Base-by-base conservation (phyloP, 2,329 filamentous ascomycete species). In the Myotisia sp. region DNA sequence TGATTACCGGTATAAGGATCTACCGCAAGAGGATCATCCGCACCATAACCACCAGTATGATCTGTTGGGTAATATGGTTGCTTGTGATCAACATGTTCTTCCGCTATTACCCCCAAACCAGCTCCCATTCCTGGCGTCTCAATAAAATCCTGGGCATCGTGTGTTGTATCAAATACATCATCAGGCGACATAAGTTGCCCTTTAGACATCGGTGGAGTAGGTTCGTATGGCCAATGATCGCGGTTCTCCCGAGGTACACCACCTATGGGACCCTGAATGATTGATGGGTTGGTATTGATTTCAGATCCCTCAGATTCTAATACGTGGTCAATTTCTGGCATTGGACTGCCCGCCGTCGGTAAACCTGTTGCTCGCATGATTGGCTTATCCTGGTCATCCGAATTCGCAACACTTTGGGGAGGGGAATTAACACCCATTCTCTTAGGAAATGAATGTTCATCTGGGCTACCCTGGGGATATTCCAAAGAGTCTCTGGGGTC, bases 261-360 rank as follows among this genome's bases (percentile, higher is more conserved):
- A 33, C 73, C 76, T 32, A 79, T 70, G 1, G 76, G 77, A 12
- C 80, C 83, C 44, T 85, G 71, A 26, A 92, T 74, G 32, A 86
- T 68, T 0, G 86, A 93, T 2, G 84, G 84, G 50, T 92, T 92
- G 12, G 85, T 92, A 29, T 74, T 77, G 10, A 83, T 68, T 41
- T 92, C 84, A 20, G 42, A 44, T 35, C 45, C 42, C 36, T 62
- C 58, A 3, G 56, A 55, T 26, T 71, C 69, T 13, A 67, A 53
- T 29, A 62, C 66, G 43, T 82, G 79, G 3, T 79, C 83, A 47
- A 81, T 75, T 49, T 86, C 84, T 0, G 79, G 82, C 63, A 86
- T 71, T 4, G 79, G 78, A 45, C 86, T 67, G 37, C 76, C 60
- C 22, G 71, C 59, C 43, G 77, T 68, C 3, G 83, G 83, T 40